Percentiles rank a stretch among this genome's conserved stretches.
These are phyloP conservation scores for Fusarium pilosicola DNA, from an alignment of 2,329 filamentous ascomycete species.

Conservation along the genomic window DNA sequence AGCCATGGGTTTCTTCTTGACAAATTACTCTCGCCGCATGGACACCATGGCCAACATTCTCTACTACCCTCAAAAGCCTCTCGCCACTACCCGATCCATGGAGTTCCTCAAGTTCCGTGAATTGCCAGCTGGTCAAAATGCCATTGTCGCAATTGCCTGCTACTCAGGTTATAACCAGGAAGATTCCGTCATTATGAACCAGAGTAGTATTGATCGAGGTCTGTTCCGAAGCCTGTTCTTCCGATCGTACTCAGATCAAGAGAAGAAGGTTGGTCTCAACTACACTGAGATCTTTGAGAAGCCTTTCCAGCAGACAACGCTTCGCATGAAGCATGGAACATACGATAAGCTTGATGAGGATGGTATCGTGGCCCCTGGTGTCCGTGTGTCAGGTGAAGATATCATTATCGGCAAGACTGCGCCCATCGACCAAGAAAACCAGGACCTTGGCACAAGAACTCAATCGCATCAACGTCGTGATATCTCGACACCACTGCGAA, in stretches of 20 bases:
- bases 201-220: constrained; percentile 97
- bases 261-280: constrained; percentile 95
- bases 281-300: constrained; percentile 96
- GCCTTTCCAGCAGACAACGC: constrained; percentile 85
- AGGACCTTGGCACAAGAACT: constrained; percentile 92
- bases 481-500: constrained; percentile 92
- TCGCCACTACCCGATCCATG: constrained; percentile 97
- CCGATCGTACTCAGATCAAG: constrained; percentile 94
- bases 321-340: constrained; percentile 92
- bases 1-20: constrained; percentile 99
- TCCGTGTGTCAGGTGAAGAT: constrained; percentile 95
- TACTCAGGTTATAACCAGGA: constrained; percentile 99
- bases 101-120: constrained; percentile 99
- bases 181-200: constrained; percentile 99
- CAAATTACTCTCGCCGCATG: constrained; percentile 97
- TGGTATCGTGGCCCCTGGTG: constrained; percentile 91
- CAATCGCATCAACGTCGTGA: constrained; percentile 93
- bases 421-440: constrained; percentile 89
- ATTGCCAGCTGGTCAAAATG: constrained; percentile 95
- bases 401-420: constrained; percentile 99
- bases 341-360: constrained; percentile 98
- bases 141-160: constrained; percentile 95
- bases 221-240: constrained; percentile 98
- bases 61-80: constrained; percentile 97
- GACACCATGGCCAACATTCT: constrained; percentile 99